Evolutionary conservation across 2,329 filamentous ascomycete species (phyloP).

Genomic region (Macroventuria anomochaeta): DNA sequence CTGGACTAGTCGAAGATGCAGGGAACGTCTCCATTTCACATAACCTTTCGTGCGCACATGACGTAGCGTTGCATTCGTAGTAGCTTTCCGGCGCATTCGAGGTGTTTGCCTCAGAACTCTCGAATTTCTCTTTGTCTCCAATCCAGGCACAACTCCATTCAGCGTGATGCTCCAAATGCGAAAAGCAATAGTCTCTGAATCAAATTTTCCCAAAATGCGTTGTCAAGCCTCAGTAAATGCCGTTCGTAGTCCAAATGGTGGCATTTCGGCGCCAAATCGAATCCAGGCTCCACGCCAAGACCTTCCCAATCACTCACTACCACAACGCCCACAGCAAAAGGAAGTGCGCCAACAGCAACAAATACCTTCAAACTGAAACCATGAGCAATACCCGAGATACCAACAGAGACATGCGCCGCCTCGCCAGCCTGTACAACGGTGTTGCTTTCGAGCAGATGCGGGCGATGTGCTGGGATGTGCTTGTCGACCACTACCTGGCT

Average conservation of each 20-base stretch:
- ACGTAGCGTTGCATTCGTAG: background rate
- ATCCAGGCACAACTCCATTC: too few species aligned
- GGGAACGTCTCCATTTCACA: background rate
- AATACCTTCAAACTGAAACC: background rate
- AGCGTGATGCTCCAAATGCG: background rate
- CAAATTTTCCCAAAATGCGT: background rate
- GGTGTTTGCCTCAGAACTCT: background rate
- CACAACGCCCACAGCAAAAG: background rate
- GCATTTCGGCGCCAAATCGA: conserved; percentile 7
- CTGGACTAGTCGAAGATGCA: background rate
- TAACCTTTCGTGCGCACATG: background rate
- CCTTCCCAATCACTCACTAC: background rate
- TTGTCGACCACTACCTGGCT: background rate
- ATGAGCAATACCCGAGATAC: background rate
- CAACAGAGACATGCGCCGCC: background rate
- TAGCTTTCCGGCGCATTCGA: background rate
- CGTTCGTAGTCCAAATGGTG: background rate
- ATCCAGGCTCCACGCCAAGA: conserved; percentile 1
- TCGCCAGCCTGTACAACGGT: conserved; percentile 2
- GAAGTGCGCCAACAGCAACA: background rate
- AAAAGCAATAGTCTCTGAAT: background rate
- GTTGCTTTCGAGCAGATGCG: background rate
- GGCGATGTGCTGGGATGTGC: background rate
- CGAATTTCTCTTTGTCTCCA: background rate
- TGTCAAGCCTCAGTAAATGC: background rate